phyloP scores from a whole-genome alignment of 495 filamentous ascomycete genomes.

The Xylaria flabelliformis region DNA sequence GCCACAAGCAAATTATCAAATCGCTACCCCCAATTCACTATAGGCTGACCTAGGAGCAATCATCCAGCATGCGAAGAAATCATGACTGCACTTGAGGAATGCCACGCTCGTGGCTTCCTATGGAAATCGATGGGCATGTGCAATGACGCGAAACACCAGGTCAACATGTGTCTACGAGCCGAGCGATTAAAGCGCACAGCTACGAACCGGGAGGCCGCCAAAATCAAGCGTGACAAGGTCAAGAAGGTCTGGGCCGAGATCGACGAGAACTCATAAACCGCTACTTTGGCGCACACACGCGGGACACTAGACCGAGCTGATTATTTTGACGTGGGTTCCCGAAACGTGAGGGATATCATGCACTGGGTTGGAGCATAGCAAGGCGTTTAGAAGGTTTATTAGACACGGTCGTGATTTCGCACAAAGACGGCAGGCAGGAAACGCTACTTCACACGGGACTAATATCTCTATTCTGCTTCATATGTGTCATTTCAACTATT shows the following conservation, averaged over 20 bases:
- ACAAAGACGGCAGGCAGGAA: not conserved
- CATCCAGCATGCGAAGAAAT: constrained; percentile 85
- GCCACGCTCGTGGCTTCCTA: constrained; percentile 89
- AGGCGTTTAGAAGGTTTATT: constrained; percentile 16
- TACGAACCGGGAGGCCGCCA: constrained; percentile 75
- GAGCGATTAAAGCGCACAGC: constrained; percentile 79
- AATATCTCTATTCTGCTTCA: not conserved
- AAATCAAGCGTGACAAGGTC: constrained; percentile 69
- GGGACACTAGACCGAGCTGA: not conserved
- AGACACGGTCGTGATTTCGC: constrained; percentile 2
- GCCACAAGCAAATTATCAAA: not conserved
- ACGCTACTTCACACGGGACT: not conserved
- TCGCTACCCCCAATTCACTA: constrained; percentile 16
- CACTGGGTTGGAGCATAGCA: constrained; percentile 4
- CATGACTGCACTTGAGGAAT: constrained; percentile 92
- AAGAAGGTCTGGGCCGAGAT: constrained; percentile 82
- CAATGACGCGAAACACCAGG: constrained; percentile 79
- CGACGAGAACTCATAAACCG: constrained; percentile 64
- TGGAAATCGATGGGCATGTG: constrained; percentile 89
- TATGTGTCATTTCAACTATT: not conserved
- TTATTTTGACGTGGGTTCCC: not conserved
- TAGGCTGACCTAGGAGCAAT: not conserved
- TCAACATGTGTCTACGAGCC: constrained; percentile 80
- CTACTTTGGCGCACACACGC: not conserved
- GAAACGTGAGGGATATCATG: not conserved